Evolutionary conservation across 306 rosid species (phyloP).

Genomic region (Biancaea sappan): DNA sequence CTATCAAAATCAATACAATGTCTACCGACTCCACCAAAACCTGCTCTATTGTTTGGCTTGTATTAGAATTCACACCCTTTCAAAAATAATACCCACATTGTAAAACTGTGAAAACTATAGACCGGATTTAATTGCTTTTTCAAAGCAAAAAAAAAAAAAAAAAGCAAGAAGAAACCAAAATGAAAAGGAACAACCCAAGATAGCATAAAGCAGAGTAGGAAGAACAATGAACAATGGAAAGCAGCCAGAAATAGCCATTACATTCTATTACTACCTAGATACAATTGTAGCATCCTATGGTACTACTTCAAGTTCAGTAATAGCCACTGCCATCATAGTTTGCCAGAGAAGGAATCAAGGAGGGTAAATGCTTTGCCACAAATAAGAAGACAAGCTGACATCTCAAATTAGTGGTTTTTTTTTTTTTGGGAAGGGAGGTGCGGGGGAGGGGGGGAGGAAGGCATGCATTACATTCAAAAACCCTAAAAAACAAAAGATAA

Average conservation of each 20-base stretch:
- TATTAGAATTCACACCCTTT: slow-evolving; percentile 6
- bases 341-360: background rate
- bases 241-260: background rate
- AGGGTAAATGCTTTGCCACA: background rate
- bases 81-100: background rate
- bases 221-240: background rate
- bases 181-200: background rate
- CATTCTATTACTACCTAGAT: too few species aligned
- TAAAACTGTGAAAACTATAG: background rate
- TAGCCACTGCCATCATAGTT: background rate
- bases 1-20: background rate
- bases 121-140: background rate
- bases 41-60: background rate
- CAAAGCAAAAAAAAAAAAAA: background rate
- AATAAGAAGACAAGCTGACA: background rate
- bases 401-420: too few species aligned
- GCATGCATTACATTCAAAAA: background rate
- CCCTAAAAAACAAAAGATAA: background rate
- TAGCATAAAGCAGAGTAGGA: background rate
- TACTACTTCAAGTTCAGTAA: background rate
- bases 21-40: slow-evolving; percentile 2
- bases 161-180: background rate
- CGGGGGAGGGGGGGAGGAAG: too few species aligned
- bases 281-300: background rate
- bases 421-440: too few species aligned